Evolutionary conservation across 495 filamentous ascomycete species (phyloP), one percentile per base, ranked within the genome.

Genomic region (Penicillium samsonianum): DNA sequence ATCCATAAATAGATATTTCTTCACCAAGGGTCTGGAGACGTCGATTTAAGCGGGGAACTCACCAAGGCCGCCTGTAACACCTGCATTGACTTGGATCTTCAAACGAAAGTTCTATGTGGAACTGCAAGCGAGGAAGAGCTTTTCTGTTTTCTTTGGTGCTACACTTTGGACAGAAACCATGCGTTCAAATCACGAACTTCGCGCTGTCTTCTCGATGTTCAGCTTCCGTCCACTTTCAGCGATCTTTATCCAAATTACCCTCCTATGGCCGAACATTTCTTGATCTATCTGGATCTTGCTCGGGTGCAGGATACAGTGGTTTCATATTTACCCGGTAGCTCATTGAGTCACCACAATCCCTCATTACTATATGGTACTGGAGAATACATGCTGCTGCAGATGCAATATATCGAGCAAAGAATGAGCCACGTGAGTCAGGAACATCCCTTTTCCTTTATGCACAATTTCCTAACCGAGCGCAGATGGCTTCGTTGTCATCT

Each of bases 61-160:
- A 65, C 62, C 11, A 55, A 49, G 19, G 55, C 65, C 16, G 65
- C 65, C 1, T 68, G 62, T 23, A 35, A 63, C 8, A 45, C 58
- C 2, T 62, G 59, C 44, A 61, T 57, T 28, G 65, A 63, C 17
- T 20, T 65, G 4, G 65, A 59, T 20, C 54, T 63, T 40, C 25
- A 51, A 16, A 11, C 26, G 1, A 51, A 7, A 12, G 54, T 23
- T 33, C n/a, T 50, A 1, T 4, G 25, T 20, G 49, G 37, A 43
- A 26, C 14, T 9, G 11, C 20, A 10, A 53, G 42, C 4, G 57
- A 61, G 22, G 65, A 65, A 28, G 62, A 63, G 35, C 55, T 58
- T n/a, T 65, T 59, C 55, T 68, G 65, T 42, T 45, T 68, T 17
- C 42, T 68, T 5, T 65, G 65, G 62, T 68, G 65, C 48, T 68